Conservation (phyloP, 345 rosid species). For the Aquilaria sinensis region DNA sequence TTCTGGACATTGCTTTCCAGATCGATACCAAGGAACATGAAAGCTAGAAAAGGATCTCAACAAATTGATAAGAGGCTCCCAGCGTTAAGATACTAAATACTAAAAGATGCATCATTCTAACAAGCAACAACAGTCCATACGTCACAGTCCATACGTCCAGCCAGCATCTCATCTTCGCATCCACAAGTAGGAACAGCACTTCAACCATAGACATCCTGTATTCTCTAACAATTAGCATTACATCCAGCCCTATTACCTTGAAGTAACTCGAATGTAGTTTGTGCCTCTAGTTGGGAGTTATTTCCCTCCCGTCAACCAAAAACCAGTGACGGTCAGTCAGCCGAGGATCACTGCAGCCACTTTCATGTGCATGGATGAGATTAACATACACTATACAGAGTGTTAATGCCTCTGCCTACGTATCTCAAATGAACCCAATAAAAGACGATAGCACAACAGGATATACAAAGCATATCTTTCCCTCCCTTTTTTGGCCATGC, state of each 20-base stretch:
- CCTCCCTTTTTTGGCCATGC: constrained; percentile 4
- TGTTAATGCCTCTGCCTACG: constrained; percentile 14
- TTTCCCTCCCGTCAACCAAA: background rate
- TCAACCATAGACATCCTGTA: background rate
- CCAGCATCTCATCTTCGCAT: too few species aligned
- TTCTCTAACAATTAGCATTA: too few species aligned
- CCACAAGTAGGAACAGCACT: background rate
- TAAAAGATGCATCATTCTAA: too few species aligned
- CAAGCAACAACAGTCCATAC: too few species aligned
- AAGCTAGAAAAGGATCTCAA: too few species aligned
- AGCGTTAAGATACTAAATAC: too few species aligned
- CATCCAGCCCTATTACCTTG: background rate
- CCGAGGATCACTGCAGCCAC: background rate
- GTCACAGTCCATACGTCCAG: too few species aligned
- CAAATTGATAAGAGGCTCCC: too few species aligned
- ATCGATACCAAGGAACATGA: too few species aligned
- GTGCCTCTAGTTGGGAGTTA: background rate
- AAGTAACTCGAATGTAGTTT: background rate
- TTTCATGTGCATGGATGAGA: background rate
- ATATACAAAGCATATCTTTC: constrained; percentile 10
- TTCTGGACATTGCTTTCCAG: too few species aligned
- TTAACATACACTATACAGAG: constrained; percentile 20
- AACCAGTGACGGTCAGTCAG: background rate
- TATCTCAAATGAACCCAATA: constrained; percentile 11
- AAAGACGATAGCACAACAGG: constrained; percentile 7